Conservation (phyloP, 805 yeast species). For the Teunomyces pallodes region DNA sequence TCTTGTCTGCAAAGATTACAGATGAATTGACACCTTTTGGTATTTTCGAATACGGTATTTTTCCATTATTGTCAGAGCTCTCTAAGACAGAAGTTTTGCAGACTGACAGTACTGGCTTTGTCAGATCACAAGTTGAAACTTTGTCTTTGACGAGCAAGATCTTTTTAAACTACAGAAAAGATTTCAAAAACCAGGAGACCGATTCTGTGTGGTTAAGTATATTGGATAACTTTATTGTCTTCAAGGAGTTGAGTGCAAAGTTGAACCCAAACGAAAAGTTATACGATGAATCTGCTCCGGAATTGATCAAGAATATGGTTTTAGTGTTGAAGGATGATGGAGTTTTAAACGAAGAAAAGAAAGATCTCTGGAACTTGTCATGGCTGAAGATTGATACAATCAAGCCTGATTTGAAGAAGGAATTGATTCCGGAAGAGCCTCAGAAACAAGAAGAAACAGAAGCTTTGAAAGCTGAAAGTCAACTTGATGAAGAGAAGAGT, state of each 20-base stretch:
- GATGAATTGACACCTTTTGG: slow-evolving; percentile 48
- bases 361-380: slow-evolving; percentile 29
- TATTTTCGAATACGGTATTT: slow-evolving; percentile 68
- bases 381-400: slow-evolving; percentile 30
- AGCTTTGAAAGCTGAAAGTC: slow-evolving; percentile 1
- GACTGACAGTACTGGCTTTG: slow-evolving; percentile 64
- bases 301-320: slow-evolving; percentile 41
- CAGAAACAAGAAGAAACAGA: not conserved
- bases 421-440: slow-evolving; percentile 12
- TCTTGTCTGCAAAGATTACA: slow-evolving; percentile 40
- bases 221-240: slow-evolving; percentile 29
- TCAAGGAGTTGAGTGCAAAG: slow-evolving; percentile 22
- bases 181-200: slow-evolving; percentile 20
- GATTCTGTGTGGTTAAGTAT: slow-evolving; percentile 34
- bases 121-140: slow-evolving; percentile 63
- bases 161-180: slow-evolving; percentile 34
- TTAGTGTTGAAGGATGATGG: slow-evolving; percentile 33
- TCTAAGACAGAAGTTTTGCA: slow-evolving; percentile 57
- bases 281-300: slow-evolving; percentile 32
- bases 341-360: slow-evolving; percentile 18
- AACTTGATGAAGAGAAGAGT: not conserved
- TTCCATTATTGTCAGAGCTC: slow-evolving; percentile 68
- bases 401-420: slow-evolving; percentile 27
- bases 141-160: slow-evolving; percentile 64
- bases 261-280: slow-evolving; percentile 10